Evolutionary conservation across 1,284 basidiomycete genomes (phyloP), one percentile per base, ranked within the genome.

Genomic region (Austroboletus novae-zelandiae): DNA sequence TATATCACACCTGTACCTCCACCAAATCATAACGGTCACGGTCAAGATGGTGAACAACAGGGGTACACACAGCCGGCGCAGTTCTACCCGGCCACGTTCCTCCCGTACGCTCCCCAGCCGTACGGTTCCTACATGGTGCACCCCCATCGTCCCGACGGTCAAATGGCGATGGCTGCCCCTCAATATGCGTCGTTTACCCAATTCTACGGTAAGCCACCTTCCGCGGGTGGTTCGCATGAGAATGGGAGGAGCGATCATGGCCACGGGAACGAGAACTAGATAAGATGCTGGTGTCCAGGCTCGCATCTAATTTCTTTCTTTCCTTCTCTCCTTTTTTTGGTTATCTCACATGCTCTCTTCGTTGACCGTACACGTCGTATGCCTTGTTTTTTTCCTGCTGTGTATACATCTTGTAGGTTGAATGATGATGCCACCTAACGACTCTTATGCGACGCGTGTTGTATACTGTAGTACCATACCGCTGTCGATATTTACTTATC

Each of bases 121-220:
- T 81, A 80, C 61, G 71, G 73, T 11, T 73, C 73, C 18, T 81
- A 79, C 66, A 72, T 81, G 68, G 69, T 81, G 51, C 68, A 65
- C 53, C 65, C 70, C 29, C 69, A 73, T 56, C 68, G 74, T 50
- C 73, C 75, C 40, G 75, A 74, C 55, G 64, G 67, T 6, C 74
- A 71, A 57, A 67, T 74, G 49, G 50, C 64, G 23, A 65, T 74
- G 59, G 40, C 58, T 23, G n/a, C 57, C 0, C 67, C 68, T 10
- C 65, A 64, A 48, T 73, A 74, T 54, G 62, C 71, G 40, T 52
- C 71, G 7, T 74, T 71, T 46, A 49, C 70, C 9, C 66, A 68
- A 4, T 55, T 71, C 42, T 71, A 70, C 35, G 57, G 59, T 27
- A 71, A 70, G 49, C 67, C 68, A 10, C 57, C 69, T 50, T 69